A percentile compares a stretch with the other conserved stretches of the same genome.
Evolutionary conservation across 139 green algal species (phyloP).

Genomic region (Gonium pectorale): DNA sequence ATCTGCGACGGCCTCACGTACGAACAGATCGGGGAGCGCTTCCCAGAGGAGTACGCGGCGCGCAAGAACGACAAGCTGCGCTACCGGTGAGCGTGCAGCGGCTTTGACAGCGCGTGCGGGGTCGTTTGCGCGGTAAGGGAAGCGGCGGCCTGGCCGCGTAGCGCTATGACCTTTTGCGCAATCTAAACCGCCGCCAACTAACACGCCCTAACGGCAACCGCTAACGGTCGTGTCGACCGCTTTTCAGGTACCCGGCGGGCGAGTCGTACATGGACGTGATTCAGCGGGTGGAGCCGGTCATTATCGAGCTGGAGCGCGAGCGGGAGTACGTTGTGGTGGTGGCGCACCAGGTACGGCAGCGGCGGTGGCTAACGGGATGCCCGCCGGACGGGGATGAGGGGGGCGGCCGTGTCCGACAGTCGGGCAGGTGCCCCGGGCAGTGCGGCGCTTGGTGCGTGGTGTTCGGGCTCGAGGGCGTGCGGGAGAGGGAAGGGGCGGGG

Average conservation of each 20-base stretch:
- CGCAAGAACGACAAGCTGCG: slow-evolving; percentile 91
- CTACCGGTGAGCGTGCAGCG: slow-evolving; percentile 72
- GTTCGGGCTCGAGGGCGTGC: too few species aligned
- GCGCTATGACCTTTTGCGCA: too few species aligned
- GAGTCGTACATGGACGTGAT: slow-evolving; percentile 95
- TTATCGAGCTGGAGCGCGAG: slow-evolving; percentile 94
- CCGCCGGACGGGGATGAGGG: background rate
- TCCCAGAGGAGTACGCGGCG: slow-evolving; percentile 83
- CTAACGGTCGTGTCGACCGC: too few species aligned
- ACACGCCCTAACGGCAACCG: too few species aligned
- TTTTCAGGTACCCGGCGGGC: slow-evolving; percentile 87
- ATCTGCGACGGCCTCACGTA: slow-evolving; percentile 93
- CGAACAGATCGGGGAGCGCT: slow-evolving; percentile 76
- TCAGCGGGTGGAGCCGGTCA: slow-evolving; percentile 89
- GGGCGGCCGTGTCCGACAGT: too few species aligned
- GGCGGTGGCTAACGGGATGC: background rate
- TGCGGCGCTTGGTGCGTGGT: too few species aligned
- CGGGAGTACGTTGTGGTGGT: slow-evolving; percentile 87
- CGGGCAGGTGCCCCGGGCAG: too few species aligned
- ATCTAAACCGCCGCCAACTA: too few species aligned
- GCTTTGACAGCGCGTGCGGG: background rate
- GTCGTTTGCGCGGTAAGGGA: too few species aligned
- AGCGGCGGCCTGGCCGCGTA: too few species aligned
- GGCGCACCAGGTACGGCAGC: slow-evolving; percentile 76
- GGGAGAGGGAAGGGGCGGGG: background rate